phyloP scores from a whole-genome alignment of 805 yeast genomes.

The Candida lessepsii region DNA sequence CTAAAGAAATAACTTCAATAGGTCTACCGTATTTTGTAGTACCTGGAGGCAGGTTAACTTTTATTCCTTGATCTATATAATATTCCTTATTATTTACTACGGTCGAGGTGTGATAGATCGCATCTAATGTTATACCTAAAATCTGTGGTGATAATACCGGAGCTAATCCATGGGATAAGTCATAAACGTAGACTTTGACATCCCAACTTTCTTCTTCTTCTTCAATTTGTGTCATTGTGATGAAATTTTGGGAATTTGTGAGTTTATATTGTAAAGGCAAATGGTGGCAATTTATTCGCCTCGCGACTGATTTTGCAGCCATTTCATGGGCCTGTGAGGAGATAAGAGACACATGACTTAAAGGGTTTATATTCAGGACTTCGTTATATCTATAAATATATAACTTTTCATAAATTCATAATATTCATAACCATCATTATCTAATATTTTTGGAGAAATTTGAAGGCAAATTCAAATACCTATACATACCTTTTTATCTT shows the following conservation, averaged over 20 bases:
- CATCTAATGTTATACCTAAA: conserved; percentile 55
- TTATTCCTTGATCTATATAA: conserved; percentile 61
- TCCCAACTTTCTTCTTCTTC: conserved; percentile 26
- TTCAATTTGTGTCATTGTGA: conserved; percentile 4
- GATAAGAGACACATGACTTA: too few species aligned
- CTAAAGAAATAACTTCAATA: conserved; percentile 50
- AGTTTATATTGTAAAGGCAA: background rate
- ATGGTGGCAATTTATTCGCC: conserved; percentile 2
- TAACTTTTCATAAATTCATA: too few species aligned
- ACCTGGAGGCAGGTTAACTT: conserved; percentile 41
- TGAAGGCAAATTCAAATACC: too few species aligned
- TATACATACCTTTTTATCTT: background rate
- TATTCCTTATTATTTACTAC: conserved; percentile 54
- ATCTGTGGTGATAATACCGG: conserved; percentile 47
- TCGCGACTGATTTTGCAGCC: conserved; percentile 3
- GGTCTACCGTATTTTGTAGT: conserved; percentile 61
- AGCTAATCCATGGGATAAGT: conserved; percentile 63
- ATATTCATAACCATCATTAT: too few species aligned
- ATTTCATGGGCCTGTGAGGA: too few species aligned
- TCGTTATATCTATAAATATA: too few species aligned
- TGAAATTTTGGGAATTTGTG: background rate
- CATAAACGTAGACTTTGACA: conserved; percentile 61
- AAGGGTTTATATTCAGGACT: too few species aligned
- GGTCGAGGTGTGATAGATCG: conserved; percentile 65
- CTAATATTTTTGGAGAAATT: too few species aligned